These are phyloP conservation scores for Trichoderma gamsii DNA, from an alignment of 495 filamentous ascomycete species.

Conservation along the genomic window DNA sequence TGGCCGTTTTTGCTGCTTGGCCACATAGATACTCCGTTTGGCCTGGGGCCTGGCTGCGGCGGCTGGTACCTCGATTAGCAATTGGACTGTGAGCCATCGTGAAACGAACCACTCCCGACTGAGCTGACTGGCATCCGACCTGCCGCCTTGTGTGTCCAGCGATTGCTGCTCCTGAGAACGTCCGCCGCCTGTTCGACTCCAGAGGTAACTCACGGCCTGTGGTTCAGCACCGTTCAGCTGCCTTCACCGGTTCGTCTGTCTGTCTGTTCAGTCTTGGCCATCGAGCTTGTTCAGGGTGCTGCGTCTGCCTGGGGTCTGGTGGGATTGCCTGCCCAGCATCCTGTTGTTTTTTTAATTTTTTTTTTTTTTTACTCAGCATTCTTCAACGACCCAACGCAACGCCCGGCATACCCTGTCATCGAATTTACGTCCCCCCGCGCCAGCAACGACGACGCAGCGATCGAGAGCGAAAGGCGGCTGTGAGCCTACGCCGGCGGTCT, in stretches of 20 bases:
- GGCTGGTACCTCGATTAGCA: neutral
- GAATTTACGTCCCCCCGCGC: neutral
- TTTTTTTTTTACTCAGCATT: neutral
- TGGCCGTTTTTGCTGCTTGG: neutral
- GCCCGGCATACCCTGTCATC: neutral
- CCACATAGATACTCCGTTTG: conserved; percentile 5
- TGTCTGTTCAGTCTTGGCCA: neutral
- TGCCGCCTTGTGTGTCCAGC: neutral
- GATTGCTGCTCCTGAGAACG: neutral
- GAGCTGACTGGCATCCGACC: conserved; percentile 3
- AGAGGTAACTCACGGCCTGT: neutral
- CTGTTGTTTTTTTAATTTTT: neutral
- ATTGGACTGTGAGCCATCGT: conserved; percentile 10
- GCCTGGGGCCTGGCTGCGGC: neutral
- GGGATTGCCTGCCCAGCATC: neutral
- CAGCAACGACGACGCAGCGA: neutral
- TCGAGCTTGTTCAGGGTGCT: neutral
- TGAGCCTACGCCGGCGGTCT: conserved; percentile 6
- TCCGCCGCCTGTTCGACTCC: neutral
- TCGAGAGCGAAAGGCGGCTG: neutral
- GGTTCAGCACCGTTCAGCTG: neutral
- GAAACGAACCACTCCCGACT: conserved; percentile 13
- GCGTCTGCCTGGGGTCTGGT: neutral
- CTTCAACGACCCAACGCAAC: neutral
- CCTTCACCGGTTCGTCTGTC: neutral